Percentiles rank a stretch among this genome's conserved stretches.
These are phyloP conservation scores for Kwoniella sp. DNA, from an alignment of 768 basidiomycete genomes.

Conservation along the genomic window DNA sequence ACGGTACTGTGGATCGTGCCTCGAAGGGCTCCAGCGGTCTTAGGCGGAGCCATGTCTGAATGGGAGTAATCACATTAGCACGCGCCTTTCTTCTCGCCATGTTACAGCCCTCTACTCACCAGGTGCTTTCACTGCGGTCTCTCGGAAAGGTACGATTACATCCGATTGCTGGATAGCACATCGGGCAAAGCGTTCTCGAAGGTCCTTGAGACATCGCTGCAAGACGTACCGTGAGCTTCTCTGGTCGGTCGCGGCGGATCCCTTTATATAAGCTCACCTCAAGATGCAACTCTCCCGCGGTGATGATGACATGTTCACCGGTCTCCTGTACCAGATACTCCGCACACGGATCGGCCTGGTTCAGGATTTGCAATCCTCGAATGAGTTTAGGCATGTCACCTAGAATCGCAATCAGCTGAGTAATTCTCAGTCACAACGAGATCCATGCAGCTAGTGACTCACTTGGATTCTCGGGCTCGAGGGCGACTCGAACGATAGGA, in stretches of 20 bases:
- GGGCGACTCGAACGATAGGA: conserved; percentile 91
- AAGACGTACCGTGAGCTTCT: conserved; percentile 4
- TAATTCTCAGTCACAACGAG: neutral
- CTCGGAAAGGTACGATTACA: conserved; percentile 96
- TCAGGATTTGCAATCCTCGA: conserved; percentile 80
- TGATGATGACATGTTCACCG: conserved; percentile 94
- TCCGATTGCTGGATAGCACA: conserved; percentile 91
- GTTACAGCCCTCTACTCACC: conserved; percentile 60
- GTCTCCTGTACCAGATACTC: conserved; percentile 97
- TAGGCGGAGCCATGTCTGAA: conserved; percentile 84
- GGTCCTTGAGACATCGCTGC: conserved; percentile 91
- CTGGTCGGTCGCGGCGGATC: too few relatives aligned
- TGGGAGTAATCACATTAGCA: neutral
- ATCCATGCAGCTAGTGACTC: conserved; percentile 17
- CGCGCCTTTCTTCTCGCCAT: neutral
- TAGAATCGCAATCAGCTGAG: conserved; percentile 19
- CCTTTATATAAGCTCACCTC: conserved; percentile 81
- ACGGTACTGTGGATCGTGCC: conserved; percentile 77
- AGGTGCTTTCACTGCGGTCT: conserved; percentile 79
- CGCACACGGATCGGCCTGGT: conserved; percentile 94
- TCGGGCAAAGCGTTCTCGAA: conserved; percentile 91
- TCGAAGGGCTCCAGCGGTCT: conserved; percentile 67
- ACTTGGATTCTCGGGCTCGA: conserved; percentile 75
- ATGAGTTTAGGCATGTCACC: conserved; percentile 87
- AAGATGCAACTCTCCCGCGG: conserved; percentile 91